Percentiles rank a stretch among this genome's conserved stretches.
Evolutionary conservation across 2,329 filamentous ascomycete genomes (phyloP).

Genomic region (Ophiosphaerella korrae): DNA sequence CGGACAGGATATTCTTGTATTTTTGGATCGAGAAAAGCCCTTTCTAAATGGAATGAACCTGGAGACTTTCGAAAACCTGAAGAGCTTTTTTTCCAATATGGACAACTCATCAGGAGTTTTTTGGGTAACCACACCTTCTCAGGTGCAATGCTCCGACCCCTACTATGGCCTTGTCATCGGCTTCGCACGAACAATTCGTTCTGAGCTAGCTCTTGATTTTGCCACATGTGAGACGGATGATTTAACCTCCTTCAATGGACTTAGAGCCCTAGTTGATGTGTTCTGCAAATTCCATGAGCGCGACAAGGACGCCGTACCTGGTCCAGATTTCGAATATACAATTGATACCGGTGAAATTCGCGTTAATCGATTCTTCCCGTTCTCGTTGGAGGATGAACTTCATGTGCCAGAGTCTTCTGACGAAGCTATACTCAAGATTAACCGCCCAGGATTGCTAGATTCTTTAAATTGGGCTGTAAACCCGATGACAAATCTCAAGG

Average conservation of each 20-base stretch:
- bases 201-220: constrained; percentile 32
- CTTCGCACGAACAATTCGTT: constrained; percentile 32
- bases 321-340: constrained; percentile 37
- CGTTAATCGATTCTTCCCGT: constrained; percentile 28
- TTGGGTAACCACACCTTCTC: not conserved
- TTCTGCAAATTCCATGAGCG: constrained; percentile 8
- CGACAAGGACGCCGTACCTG: not conserved
- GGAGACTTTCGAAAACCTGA: too few species aligned
- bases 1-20: too few species aligned
- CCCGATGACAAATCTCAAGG: too few species aligned
- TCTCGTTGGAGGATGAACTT: too few species aligned
- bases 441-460: too few species aligned
- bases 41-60: too few species aligned
- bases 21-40: too few species aligned
- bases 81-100: not conserved
- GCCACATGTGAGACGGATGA: constrained; percentile 27
- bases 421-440: too few species aligned
- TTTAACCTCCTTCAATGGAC: not conserved
- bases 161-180: constrained; percentile 34
- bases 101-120: not conserved
- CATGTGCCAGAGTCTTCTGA: constrained; percentile 1
- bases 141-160: constrained; percentile 35
- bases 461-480: too few species aligned
- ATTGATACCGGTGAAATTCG: constrained; percentile 19
- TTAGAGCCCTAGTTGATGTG: not conserved